Evolutionary conservation across 2,329 filamentous ascomycete genomes (phyloP).

Genomic region (Verticillium klebahnii): DNA sequence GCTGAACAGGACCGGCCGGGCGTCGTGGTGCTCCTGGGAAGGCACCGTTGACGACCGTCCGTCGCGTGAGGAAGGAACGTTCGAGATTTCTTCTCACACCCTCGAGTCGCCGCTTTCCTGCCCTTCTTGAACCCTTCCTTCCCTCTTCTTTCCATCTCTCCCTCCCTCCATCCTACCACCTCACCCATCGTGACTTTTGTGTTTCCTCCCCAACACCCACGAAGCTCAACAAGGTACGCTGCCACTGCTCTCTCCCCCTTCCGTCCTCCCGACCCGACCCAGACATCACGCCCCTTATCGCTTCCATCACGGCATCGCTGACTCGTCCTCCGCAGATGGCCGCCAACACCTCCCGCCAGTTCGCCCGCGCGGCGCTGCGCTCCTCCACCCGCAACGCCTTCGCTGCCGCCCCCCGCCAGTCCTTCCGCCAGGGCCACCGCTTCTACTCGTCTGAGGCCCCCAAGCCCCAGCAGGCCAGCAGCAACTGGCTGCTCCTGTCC

Average conservation of each 20-base stretch:
- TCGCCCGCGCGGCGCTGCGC: constrained; percentile 55
- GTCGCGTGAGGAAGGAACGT: constrained; percentile 5
- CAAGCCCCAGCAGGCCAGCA: constrained; percentile 39
- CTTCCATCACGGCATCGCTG: not conserved
- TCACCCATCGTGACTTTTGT: constrained; percentile 1
- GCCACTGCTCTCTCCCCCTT: constrained; percentile 1
- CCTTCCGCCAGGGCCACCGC: constrained; percentile 71
- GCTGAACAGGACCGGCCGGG: not conserved
- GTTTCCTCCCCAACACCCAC: not conserved
- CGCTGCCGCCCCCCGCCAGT: constrained; percentile 55
- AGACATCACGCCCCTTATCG: constrained; percentile 2
- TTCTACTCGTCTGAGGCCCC: constrained; percentile 71
- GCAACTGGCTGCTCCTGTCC: constrained; percentile 48
- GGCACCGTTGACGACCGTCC: not conserved
- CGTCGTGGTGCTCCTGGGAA: not conserved
- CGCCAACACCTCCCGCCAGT: constrained; percentile 45
- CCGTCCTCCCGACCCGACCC: not conserved
- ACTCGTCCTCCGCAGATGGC: constrained; percentile 27
- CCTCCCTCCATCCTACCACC: not conserved
- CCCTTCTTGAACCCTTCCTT: not conserved
- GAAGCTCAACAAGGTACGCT: constrained; percentile 5
- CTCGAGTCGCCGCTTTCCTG: not conserved
- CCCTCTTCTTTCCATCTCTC: not conserved
- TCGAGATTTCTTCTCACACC: constrained; percentile 5
- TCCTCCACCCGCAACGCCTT: constrained; percentile 55